Evolutionary conservation across 1,139 yeast species (phyloP), one percentile per base, ranked within the genome.

Genomic region (Tardiomyces digboiensis): DNA sequence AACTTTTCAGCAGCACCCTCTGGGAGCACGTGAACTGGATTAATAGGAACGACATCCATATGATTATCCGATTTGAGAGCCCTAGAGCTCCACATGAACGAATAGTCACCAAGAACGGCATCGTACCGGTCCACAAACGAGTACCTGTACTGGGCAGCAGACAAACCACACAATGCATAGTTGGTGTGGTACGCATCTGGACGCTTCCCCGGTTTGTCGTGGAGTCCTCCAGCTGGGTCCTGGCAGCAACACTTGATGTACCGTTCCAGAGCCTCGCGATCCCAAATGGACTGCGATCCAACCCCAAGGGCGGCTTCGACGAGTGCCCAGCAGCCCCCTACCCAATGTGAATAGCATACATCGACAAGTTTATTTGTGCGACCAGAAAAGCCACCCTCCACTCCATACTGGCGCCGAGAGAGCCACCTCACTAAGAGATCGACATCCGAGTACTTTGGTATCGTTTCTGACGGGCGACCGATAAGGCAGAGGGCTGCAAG

Each of bases 341-440:
- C 82, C 98, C 98, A 91, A 61, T 84, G 93, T 57, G 89, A 79
- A 61, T 93, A 93, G 62, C 99, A 93, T 0, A 95, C 96, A 62
- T 93, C 99, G 1, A 91, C 97, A 38, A 93, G 71, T 62, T 93
- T 93, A 60, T 91, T 89, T 0, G 95, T 77, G 46, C 99, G 74
- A 0, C 99, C 99, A 8, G 80, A 74, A 40, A 89, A 74, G 0
- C 97, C 97, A 7, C 94, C 95, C 59, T 88, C 97, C 7, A 78
- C 62, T 29, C 68, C 67, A 47, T 72, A 67, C 59, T 91, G 98
- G 38, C 95, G 74, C 19, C 73, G 66, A 5, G 73, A 72, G 3
- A 80, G 67, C 98, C 98, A 93, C 76, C 64, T 4, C 70, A 66
- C 14, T 56, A 58, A 46, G 41, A 40, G 29, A 38, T 47, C 44